Evolutionary conservation across 768 basidiomycete species (phyloP).

Genomic region (Kwoniella heveanensis): DNA sequence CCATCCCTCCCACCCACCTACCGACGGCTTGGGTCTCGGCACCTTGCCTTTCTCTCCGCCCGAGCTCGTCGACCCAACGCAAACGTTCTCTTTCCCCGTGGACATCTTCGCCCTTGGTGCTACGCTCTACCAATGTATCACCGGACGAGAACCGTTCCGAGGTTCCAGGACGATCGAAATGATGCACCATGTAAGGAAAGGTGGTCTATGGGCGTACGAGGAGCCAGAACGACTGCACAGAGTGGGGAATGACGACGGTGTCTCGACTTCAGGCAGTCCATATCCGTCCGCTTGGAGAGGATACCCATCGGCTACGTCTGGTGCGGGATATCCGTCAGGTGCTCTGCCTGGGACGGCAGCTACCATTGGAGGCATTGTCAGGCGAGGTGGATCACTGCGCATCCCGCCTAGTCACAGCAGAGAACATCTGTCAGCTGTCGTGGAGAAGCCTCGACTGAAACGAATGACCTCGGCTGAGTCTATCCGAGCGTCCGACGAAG

Average conservation of each 20-base stretch:
- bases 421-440: conserved; percentile 9
- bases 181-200: conserved; percentile 56
- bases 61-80: conserved; percentile 56
- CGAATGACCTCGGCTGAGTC: conserved; percentile 45
- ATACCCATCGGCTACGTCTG: conserved; percentile 5
- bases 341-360: background rate
- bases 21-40: conserved; percentile 57
- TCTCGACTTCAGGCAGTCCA: conserved; percentile 27
- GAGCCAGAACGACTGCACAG: conserved; percentile 48
- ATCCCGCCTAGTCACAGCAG: conserved; percentile 17
- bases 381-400: conserved; percentile 42
- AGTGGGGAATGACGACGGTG: conserved; percentile 29
- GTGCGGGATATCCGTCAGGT: conserved; percentile 19
- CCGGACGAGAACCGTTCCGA: conserved; percentile 57
- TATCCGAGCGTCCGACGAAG: conserved; percentile 34
- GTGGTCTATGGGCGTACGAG: conserved; percentile 57
- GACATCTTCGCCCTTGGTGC: conserved; percentile 60
- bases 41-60: conserved; percentile 59
- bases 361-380: conserved; percentile 23
- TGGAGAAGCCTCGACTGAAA: conserved; percentile 23
- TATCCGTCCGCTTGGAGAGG: conserved; percentile 40
- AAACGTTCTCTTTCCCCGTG: conserved; percentile 56
- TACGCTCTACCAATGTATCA: conserved; percentile 56
- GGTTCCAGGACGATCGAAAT: conserved; percentile 54
- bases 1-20: conserved; percentile 45